Conservation (phyloP, 495 filamentous ascomycete species). For the Penicillium canariense region DNA sequence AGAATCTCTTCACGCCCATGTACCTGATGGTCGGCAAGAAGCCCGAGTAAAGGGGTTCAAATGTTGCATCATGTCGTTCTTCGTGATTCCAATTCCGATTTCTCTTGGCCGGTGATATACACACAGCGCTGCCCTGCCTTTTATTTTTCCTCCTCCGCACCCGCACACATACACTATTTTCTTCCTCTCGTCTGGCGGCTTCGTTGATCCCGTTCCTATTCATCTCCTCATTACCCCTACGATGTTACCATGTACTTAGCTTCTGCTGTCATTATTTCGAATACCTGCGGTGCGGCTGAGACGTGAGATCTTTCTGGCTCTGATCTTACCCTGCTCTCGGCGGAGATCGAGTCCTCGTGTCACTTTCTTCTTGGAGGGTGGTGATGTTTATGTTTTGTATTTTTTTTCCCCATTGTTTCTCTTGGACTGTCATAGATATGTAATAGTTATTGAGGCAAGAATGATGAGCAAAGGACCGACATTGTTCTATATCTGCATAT, state of each 20-base stretch:
- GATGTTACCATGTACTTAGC: background rate
- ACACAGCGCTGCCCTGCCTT: background rate
- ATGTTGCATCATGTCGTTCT: background rate
- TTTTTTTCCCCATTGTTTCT: conserved; percentile 15
- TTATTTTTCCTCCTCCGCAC: background rate
- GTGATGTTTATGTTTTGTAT: conserved; percentile 12
- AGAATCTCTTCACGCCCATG: conserved; percentile 98
- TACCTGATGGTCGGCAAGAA: conserved; percentile 98
- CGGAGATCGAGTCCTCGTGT: conserved; percentile 1
- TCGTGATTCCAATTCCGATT: background rate
- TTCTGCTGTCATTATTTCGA: background rate
- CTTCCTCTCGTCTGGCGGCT: background rate
- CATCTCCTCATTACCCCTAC: background rate
- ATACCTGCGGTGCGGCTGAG: background rate
- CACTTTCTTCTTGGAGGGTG: background rate
- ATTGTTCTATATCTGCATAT: conserved; percentile 9
- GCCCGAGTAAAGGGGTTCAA: conserved; percentile 50
- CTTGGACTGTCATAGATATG: conserved; percentile 29
- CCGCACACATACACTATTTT: background rate
- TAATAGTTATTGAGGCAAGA: conserved; percentile 37
- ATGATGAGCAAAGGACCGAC: conserved; percentile 26
- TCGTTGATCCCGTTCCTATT: background rate
- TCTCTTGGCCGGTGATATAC: background rate
- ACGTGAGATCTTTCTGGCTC: background rate
- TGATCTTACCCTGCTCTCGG: background rate